These are phyloP conservation scores for Russula sp. DNA, from an alignment of 768 basidiomycete species.

Conservation along the genomic window DNA sequence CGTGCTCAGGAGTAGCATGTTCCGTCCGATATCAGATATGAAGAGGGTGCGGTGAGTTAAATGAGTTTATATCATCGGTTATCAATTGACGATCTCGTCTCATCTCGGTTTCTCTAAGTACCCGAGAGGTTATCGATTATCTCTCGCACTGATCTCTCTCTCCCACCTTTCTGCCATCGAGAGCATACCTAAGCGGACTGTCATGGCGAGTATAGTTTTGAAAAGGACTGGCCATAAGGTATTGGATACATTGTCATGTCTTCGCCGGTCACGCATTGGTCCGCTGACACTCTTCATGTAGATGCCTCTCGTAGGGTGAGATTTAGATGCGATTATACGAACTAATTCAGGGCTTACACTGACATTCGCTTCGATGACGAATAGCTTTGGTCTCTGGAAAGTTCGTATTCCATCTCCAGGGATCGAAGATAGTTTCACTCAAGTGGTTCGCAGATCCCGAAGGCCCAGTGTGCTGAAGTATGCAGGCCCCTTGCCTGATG, in stretches of 20 bases:
- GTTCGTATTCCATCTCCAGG: conserved; percentile 35
- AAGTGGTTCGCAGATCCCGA: conserved; percentile 47
- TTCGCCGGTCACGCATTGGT: conserved; percentile 4
- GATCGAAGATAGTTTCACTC: neutral
- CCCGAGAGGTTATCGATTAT: neutral
- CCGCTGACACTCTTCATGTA: conserved; percentile 32
- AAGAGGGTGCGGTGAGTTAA: neutral
- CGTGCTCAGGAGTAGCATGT: neutral
- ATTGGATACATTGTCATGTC: conserved; percentile 17
- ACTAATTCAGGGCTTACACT: conserved; percentile 25
- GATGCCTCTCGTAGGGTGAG: conserved; percentile 75
- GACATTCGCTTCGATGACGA: conserved; percentile 2
- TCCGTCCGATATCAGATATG: neutral
- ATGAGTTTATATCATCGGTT: too few species aligned
- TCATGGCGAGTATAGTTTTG: conserved; percentile 53
- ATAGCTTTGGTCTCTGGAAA: conserved; percentile 72
- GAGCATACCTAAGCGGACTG: conserved; percentile 25
- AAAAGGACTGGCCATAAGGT: conserved; percentile 63
- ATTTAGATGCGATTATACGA: neutral
- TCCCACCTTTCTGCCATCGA: conserved; percentile 11
- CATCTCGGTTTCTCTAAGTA: neutral
- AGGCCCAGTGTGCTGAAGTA: conserved; percentile 58
- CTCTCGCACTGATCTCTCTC: neutral
- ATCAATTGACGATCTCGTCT: neutral
- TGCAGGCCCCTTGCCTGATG: neutral